Base-by-base conservation (phyloP, 805 yeast species). In the Zygosaccharomyces lentus region DNA sequence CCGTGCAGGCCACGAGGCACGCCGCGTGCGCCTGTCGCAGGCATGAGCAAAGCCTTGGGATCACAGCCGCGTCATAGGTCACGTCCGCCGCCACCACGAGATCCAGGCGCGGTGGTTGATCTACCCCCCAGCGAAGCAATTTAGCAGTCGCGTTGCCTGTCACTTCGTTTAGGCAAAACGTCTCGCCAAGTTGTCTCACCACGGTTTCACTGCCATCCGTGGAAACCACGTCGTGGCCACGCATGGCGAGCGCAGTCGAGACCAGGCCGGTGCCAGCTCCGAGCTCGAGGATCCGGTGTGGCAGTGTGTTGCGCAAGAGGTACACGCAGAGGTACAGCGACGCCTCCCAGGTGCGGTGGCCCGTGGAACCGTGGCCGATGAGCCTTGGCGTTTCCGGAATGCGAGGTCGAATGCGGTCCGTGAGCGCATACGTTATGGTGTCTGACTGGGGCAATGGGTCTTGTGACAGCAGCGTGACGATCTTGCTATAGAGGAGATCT, bases 261-360 rank as follows among this genome's bases (percentile, higher is more conserved):
- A 86, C 82, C 6, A 91, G 66, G 0, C 96, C 97, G 0, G 97
- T 88, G 0, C 98, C 98, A 9, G 93, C 77, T 0, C 98, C 98
- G 19, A 90, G 61, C 56, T 90, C 98, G 9, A 87, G 59, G 0
- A 85, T 32, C 9, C 27, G 30, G 26, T 36, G 37, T 26, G 49
- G 40, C 9, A 37, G 41, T 13, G 23, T 49, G 24, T 47, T 27
- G 23, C 50, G 41, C 1, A 68, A 51, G 12, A 86, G 53, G 54
- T 68, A 83, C 31, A 80, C 73, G 1, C 84, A 68, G 6, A 91
- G 65, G 43, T 71, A 87, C 6, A 86, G 54, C 0, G 96, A 84
- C 2, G 96, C 97, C 59, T 88, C 96, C 98, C 97, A 90, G 0
- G 97, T 91, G 34, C 97, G 70, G 45, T 80, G 66, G 0, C 97